Base-by-base conservation (phyloP, 768 basidiomycete genomes). In the Terana coerulea region DNA sequence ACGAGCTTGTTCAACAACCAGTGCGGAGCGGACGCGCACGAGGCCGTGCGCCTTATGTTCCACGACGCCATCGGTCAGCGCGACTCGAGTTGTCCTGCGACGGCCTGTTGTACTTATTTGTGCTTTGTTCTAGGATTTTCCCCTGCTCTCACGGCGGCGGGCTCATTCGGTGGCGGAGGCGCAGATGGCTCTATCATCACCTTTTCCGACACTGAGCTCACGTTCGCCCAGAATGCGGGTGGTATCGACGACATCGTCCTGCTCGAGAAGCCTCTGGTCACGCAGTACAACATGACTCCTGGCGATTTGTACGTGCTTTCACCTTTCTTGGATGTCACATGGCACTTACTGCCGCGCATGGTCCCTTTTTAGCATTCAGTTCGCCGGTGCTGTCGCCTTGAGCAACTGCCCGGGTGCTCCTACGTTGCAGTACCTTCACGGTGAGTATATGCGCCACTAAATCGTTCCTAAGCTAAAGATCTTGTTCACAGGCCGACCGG, bases 381-480 rank as follows among this genome's bases (percentile, higher is more conserved):
- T 70, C 41, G 62, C 65, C 33, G 66, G 64, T 48, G 66, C 65
- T 9, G 67, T 72, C 28, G 68, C 63, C 50, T n/a, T n/a, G n/a
- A n/a, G n/a, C n/a, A n/a, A n/a, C n/a, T n/a, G n/a, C n/a, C n/a
- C n/a, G n/a, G n/a, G 54, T 70, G 71, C 69, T 41, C 73, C 73
- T 21, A 64, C 57, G 1, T 57, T 73, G 1, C 59, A 63, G 44
- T 73, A 73, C 60, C 60, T 73, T 24, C 59, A 69, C 34, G 73
- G 73, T n/a, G n/a, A n/a, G n/a, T n/a, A n/a, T n/a, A n/a, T n/a
- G n/a, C n/a, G n/a, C n/a, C n/a, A n/a, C n/a, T n/a, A n/a, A n/a
- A n/a, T n/a, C n/a, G n/a, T n/a, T n/a, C n/a, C n/a, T n/a, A n/a
- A n/a, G n/a, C n/a, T n/a, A n/a, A n/a, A n/a, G n/a, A n/a, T n/a